Conservation (phyloP, 768 basidiomycete genomes). For the Boletales sp. region DNA sequence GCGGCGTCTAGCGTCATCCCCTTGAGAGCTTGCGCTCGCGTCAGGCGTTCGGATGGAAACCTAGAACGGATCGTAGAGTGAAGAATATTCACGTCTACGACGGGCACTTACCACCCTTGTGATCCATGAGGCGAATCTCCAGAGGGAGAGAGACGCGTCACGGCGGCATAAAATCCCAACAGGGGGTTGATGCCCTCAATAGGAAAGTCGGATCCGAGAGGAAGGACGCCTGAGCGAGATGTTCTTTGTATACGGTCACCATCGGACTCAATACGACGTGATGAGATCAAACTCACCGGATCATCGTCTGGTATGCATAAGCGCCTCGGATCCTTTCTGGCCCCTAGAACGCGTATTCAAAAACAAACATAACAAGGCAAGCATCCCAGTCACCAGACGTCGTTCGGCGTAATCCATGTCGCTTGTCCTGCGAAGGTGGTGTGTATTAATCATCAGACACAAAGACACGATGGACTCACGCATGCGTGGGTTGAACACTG, state of each 20-base stretch:
- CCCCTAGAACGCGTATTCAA: conserved; percentile 47
- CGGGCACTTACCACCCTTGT: conserved; percentile 66
- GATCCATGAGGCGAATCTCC: conserved; percentile 81
- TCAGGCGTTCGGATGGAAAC: conserved; percentile 74
- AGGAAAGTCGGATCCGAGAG: conserved; percentile 93
- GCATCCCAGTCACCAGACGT: conserved; percentile 51
- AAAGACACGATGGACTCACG: conserved; percentile 42
- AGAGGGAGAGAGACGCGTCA: conserved; percentile 62
- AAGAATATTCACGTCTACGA: neutral
- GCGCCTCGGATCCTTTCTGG: conserved; percentile 79
- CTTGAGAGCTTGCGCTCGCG: conserved; percentile 77
- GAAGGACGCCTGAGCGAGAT: conserved; percentile 55
- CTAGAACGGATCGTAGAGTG: conserved; percentile 37
- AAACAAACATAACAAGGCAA: neutral
- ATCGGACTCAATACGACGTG: neutral
- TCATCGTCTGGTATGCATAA: conserved; percentile 82
- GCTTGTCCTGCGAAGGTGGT: conserved; percentile 51
- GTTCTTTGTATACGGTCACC: conserved; percentile 30
- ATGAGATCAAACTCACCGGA: conserved; percentile 48
- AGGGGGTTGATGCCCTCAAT: conserved; percentile 89
- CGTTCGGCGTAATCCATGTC: conserved; percentile 92
- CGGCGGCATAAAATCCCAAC: conserved; percentile 85
- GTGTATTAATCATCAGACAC: neutral
- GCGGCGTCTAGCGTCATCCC: conserved; percentile 91
- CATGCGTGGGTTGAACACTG: conserved; percentile 92